Percentiles rank a stretch among this genome's conserved stretches.
phyloP scores from a whole-genome alignment of 805 yeast genomes.

The Metschnikowia anglica region DNA sequence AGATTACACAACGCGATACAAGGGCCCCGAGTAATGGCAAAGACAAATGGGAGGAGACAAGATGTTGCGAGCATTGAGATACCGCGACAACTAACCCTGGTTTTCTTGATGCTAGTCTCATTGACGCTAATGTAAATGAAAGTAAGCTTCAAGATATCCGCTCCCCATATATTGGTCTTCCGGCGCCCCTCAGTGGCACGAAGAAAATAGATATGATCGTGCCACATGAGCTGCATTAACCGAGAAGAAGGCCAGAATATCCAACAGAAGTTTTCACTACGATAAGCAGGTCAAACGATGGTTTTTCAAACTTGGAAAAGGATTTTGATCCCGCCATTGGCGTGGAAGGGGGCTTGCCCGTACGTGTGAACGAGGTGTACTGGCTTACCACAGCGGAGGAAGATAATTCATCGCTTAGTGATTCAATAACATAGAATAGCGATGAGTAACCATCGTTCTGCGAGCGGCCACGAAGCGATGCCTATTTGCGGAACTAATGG shows the following conservation, averaged over 20 bases:
- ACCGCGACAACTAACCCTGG: background rate
- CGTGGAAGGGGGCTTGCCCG: too few relatives aligned
- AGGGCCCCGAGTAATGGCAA: conserved; percentile 36
- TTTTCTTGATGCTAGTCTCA: conserved; percentile 3
- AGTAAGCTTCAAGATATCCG: conserved; percentile 7
- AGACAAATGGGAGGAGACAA: conserved; percentile 22
- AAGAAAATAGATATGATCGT: conserved; percentile 20
- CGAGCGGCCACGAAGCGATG: too few relatives aligned
- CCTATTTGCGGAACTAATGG: too few relatives aligned
- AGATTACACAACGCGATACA: conserved; percentile 28
- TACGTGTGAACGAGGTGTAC: too few relatives aligned
- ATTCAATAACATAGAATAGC: too few relatives aligned
- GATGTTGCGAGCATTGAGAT: conserved; percentile 19
- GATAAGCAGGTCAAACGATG: conserved; percentile 20
- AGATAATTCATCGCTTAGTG: too few relatives aligned
- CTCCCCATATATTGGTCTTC: conserved; percentile 15
- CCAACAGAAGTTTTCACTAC: background rate
- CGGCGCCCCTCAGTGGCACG: conserved; percentile 15
- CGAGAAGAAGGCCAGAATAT: conserved; percentile 19
- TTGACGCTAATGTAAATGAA: conserved; percentile 5
- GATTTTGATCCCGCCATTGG: conserved; percentile 36
- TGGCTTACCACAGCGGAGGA: too few relatives aligned
- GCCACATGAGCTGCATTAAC: conserved; percentile 24
- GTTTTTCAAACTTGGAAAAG: conserved; percentile 33
- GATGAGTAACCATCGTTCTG: too few relatives aligned